Percentiles rank a stretch among this genome's conserved stretches.
Evolutionary conservation across 495 filamentous ascomycete genomes (phyloP).

Genomic region (Penicillium egyptiacum): DNA sequence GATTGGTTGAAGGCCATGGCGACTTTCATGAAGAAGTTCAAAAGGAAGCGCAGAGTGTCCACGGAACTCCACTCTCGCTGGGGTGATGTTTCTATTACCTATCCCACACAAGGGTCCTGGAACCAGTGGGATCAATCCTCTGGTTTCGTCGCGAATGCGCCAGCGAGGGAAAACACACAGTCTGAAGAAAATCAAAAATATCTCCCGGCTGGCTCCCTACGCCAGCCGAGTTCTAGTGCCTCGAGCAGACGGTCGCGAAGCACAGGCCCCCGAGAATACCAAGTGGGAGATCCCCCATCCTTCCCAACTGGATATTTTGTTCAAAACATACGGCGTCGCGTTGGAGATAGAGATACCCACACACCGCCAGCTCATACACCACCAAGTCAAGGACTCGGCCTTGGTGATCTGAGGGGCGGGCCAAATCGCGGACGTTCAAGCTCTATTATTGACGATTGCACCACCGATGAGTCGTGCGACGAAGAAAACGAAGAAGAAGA

Average conservation of each 20-base stretch:
- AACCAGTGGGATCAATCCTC: constrained; percentile 37
- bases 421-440: not conserved
- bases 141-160: constrained; percentile 18
- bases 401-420: constrained; percentile 8
- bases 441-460: constrained; percentile 10
- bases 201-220: constrained; percentile 12
- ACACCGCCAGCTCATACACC: constrained; percentile 9
- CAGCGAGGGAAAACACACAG: not conserved
- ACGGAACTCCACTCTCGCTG: constrained; percentile 45
- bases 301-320: constrained; percentile 45
- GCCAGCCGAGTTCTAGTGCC: not conserved
- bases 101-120: constrained; percentile 47
- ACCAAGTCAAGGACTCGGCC: constrained; percentile 15
- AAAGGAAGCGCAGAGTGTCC: constrained; percentile 41
- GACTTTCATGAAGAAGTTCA: constrained; percentile 38
- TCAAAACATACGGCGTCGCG: constrained; percentile 31
- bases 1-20: constrained; percentile 35
- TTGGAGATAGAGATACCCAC: constrained; percentile 13
- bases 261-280: constrained; percentile 7
- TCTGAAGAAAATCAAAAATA: constrained; percentile 14
- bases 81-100: constrained; percentile 45
- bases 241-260: constrained; percentile 10
- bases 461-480: constrained; percentile 27
- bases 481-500: constrained; percentile 21
- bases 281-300: constrained; percentile 14